Evolutionary conservation across 768 basidiomycete species (phyloP).

Genomic region (Zangia roseola): DNA sequence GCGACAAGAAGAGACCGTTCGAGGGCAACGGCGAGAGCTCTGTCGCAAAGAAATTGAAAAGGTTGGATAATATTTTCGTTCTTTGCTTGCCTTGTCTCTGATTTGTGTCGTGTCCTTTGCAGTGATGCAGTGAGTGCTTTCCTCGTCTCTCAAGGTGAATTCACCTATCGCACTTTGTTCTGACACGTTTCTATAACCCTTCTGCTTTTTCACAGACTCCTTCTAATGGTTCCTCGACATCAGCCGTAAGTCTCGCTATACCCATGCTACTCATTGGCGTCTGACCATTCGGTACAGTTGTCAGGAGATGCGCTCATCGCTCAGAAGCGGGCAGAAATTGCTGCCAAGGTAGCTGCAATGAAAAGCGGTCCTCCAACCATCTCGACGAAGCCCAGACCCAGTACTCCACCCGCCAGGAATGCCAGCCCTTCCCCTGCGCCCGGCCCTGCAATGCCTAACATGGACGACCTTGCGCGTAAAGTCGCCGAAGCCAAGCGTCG

Average conservation of each 20-base stretch:
- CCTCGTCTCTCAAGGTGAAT: conserved; percentile 68
- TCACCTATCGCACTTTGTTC: conserved; percentile 45
- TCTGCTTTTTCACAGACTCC: conserved; percentile 47
- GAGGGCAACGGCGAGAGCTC: conserved; percentile 52
- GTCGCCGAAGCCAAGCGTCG: conserved; percentile 86
- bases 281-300: conserved; percentile 31
- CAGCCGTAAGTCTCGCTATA: conserved; percentile 40
- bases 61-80: conserved; percentile 41
- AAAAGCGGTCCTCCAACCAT: conserved; percentile 40
- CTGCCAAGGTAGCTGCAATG: conserved; percentile 83
- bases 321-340: conserved; percentile 80
- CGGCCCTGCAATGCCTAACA: conserved; percentile 39
- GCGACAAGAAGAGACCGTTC: conserved; percentile 61
- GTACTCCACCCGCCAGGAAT: conserved; percentile 20
- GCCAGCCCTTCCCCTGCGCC: conserved; percentile 40
- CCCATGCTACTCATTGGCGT: neutral
- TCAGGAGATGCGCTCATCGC: conserved; percentile 69
- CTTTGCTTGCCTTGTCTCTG: conserved; percentile 2
- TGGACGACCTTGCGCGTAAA: conserved; percentile 65
- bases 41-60: conserved; percentile 62
- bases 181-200: conserved; percentile 71
- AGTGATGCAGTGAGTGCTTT: conserved; percentile 67
- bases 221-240: conserved; percentile 43
- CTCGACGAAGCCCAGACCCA: conserved; percentile 26
- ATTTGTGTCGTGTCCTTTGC: conserved; percentile 21